These are phyloP conservation scores for Verticillium zaregamsianum DNA, from an alignment of 2,329 filamentous ascomycete genomes.

Conservation along the genomic window DNA sequence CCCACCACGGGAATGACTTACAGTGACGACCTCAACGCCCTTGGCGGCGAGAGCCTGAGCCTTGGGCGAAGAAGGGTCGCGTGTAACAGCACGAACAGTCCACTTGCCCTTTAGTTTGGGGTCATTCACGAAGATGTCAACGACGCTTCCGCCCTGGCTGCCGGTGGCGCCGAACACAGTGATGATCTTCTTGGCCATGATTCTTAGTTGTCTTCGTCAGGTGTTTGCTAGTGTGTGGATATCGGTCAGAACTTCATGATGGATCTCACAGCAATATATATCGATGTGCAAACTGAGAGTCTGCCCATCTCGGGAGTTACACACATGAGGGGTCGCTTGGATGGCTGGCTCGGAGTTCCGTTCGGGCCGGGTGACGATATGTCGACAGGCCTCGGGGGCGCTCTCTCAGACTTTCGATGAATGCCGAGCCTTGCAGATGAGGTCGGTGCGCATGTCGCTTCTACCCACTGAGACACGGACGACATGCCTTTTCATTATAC, in stretches of 20 bases:
- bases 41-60: slow-evolving; percentile 37
- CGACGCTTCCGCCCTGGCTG: slow-evolving; percentile 55
- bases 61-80: slow-evolving; percentile 37
- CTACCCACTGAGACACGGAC: background rate
- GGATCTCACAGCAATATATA: background rate
- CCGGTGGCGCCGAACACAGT: slow-evolving; percentile 57
- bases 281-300: background rate
- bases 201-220: background rate
- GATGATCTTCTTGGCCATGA: slow-evolving; percentile 36
- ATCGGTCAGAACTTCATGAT: no score
- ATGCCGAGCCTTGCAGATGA: background rate
- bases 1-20: slow-evolving; percentile 18
- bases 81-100: slow-evolving; percentile 51
- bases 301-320: background rate
- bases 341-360: background rate
- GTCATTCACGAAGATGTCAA: slow-evolving; percentile 32
- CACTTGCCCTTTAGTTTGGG: slow-evolving; percentile 41
- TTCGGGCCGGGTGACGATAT: background rate
- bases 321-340: background rate
- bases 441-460: background rate
- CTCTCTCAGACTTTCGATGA: background rate
- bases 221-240: background rate
- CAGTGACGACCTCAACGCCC: slow-evolving; percentile 46
- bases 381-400: background rate
- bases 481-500: background rate